phyloP scores from a whole-genome alignment of 169 alveolate species.

The Eimeria necatrix region DNA sequence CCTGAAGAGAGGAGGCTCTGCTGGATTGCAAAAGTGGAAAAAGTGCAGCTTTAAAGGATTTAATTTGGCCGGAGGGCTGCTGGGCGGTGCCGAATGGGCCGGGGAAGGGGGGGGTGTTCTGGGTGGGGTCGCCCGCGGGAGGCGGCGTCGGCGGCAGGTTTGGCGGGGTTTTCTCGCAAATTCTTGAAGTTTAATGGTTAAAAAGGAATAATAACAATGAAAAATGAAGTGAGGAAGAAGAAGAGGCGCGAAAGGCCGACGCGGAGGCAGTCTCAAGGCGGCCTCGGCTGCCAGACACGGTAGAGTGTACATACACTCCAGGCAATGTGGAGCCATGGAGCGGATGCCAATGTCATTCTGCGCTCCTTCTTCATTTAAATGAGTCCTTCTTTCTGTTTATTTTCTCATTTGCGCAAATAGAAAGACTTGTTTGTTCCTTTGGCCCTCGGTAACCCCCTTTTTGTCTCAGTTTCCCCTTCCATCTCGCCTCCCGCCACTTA shows the following conservation, averaged over 20 bases:
- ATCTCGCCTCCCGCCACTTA: not conserved
- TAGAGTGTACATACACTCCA: not conserved
- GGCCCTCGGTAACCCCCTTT: not conserved
- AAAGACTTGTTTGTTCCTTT: no score
- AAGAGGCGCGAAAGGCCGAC: not conserved
- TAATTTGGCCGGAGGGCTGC: not conserved
- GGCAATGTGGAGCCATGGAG: slow-evolving; percentile 23
- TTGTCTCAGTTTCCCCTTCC: not conserved
- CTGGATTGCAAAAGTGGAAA: not conserved
- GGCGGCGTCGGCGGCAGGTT: slow-evolving; percentile 56
- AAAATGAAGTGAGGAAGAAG: not conserved
- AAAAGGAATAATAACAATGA: not conserved
- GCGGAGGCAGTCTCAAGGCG: not conserved
- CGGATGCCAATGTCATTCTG: not conserved
- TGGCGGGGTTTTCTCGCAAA: not conserved
- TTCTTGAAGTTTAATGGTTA: not conserved
- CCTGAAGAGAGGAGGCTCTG: not conserved
- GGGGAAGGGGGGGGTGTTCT: slow-evolving; percentile 44
- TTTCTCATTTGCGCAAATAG: not conserved
- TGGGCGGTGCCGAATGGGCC: not conserved
- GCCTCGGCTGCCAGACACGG: slow-evolving; percentile 6
- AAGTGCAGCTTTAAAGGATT: not conserved
- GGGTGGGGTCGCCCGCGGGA: slow-evolving; percentile 40
- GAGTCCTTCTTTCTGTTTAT: not conserved
- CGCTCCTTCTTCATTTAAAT: not conserved